Conservation (phyloP, 441 rosid genomes). For the Macaranga tanarius region DNA sequence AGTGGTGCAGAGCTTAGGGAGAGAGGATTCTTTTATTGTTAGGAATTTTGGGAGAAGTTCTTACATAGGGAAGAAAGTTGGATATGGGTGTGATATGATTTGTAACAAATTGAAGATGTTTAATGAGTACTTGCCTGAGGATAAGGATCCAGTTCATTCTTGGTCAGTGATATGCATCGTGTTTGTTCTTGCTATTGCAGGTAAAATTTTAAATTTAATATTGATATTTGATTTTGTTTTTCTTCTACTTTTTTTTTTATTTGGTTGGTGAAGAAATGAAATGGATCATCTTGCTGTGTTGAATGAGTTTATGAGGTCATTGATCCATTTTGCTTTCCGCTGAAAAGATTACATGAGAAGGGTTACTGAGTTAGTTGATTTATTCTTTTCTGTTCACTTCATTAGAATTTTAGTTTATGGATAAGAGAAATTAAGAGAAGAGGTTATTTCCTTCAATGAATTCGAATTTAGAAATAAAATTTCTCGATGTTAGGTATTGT, state of each 20-base stretch:
- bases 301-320: neutral
- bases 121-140: conserved; percentile 87
- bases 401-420: neutral
- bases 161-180: conserved; percentile 77
- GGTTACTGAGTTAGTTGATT: neutral
- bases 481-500: too few species aligned
- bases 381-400: neutral
- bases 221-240: neutral
- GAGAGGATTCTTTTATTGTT: conserved; percentile 66
- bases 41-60: conserved; percentile 57
- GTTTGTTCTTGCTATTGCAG: conserved; percentile 63
- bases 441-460: too few species aligned
- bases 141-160: conserved; percentile 78
- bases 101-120: conserved; percentile 58
- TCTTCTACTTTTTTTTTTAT: neutral
- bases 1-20: conserved; percentile 57
- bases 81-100: conserved; percentile 34
- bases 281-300: neutral
- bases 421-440: neutral
- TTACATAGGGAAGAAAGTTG: conserved; percentile 25
- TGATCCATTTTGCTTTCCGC: neutral
- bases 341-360: neutral
- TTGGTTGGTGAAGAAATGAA: neutral
- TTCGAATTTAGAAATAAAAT: too few species aligned
- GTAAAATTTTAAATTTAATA: conserved; percentile 34